Percentiles rank a stretch among this genome's conserved stretches.
phyloP scores from a whole-genome alignment of 495 filamentous ascomycete genomes.

The Hypomontagnella submonticulosa region DNA sequence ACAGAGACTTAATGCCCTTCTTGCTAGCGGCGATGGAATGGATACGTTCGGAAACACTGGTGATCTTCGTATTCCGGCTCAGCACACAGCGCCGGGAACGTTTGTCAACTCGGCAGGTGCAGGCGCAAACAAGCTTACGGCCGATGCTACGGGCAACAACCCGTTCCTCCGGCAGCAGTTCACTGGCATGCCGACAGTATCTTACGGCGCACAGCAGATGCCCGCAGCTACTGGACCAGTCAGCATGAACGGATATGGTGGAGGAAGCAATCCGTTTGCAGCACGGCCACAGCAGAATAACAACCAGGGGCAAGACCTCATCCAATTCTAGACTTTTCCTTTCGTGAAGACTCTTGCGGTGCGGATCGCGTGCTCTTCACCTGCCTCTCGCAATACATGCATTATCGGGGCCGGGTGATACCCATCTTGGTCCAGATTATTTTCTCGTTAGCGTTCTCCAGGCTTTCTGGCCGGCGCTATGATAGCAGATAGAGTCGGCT shows the following conservation, averaged over 20 bases:
- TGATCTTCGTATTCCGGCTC: slow-evolving; percentile 91
- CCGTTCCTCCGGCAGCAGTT: slow-evolving; percentile 86
- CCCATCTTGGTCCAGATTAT: slow-evolving; percentile 21
- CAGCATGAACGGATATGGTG: slow-evolving; percentile 57
- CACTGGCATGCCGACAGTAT: slow-evolving; percentile 77
- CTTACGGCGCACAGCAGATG: slow-evolving; percentile 65
- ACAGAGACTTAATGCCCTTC: slow-evolving; percentile 87
- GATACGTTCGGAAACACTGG: slow-evolving; percentile 98
- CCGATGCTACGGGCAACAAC: slow-evolving; percentile 86
- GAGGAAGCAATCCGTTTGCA: slow-evolving; percentile 79
- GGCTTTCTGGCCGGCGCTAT: slow-evolving; percentile 12
- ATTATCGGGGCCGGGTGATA: slow-evolving; percentile 39
- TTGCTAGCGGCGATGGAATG: slow-evolving; percentile 87
- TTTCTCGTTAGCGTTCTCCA: slow-evolving; percentile 25
- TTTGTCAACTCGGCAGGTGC: slow-evolving; percentile 95
- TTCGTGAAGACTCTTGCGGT: slow-evolving; percentile 22
- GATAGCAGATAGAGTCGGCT: slow-evolving; percentile 29
- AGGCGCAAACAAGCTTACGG: slow-evolving; percentile 73
- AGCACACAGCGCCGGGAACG: slow-evolving; percentile 95
- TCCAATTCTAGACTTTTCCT: slow-evolving; percentile 75
- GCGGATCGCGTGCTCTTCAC: slow-evolving; percentile 24
- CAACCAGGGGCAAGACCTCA: slow-evolving; percentile 81
- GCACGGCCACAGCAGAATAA: slow-evolving; percentile 69
- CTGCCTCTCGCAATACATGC: slow-evolving; percentile 19
- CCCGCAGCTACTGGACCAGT: slow-evolving; percentile 85